These are phyloP conservation scores for Backusella morwellensis DNA, from an alignment of 192 early-diverging fungal species.

Conservation along the genomic window DNA sequence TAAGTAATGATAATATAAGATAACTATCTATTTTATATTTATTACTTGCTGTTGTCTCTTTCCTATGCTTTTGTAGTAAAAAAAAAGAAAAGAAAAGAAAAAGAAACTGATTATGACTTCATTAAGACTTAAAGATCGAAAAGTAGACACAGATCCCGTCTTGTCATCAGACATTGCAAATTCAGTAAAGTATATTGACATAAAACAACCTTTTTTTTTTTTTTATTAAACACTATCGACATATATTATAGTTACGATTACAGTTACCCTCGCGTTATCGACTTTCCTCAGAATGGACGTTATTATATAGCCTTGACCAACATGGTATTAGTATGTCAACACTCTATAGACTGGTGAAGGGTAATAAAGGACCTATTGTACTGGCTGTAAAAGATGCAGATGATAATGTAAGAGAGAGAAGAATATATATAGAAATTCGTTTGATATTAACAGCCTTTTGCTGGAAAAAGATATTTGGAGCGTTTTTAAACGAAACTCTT, in stretches of 20 bases:
- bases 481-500: conserved; percentile 68
- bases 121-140: conserved; percentile 39
- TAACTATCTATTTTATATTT: not conserved
- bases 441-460: not conserved
- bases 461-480: conserved; percentile 61
- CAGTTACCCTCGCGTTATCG: conserved; percentile 72
- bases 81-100: not conserved
- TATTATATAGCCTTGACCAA: conserved; percentile 89
- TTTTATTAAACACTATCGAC: not conserved
- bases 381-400: conserved; percentile 65
- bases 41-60: not conserved
- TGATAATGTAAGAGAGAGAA: conserved; percentile 34
- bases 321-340: conserved; percentile 90
- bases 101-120: conserved; percentile 7
- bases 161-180: conserved; percentile 43
- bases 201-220: not conserved
- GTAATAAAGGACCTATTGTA: conserved; percentile 61
- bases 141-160: conserved; percentile 44
- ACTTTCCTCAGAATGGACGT: conserved; percentile 70
- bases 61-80: not conserved
- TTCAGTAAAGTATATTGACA: conserved; percentile 32
- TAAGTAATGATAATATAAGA: not conserved
- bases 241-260: conserved; percentile 8
- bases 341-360: conserved; percentile 59
- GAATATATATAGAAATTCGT: not conserved